phyloP scores from a whole-genome alignment of 345 rosid species.

The Gossypium sturtianum region DNA sequence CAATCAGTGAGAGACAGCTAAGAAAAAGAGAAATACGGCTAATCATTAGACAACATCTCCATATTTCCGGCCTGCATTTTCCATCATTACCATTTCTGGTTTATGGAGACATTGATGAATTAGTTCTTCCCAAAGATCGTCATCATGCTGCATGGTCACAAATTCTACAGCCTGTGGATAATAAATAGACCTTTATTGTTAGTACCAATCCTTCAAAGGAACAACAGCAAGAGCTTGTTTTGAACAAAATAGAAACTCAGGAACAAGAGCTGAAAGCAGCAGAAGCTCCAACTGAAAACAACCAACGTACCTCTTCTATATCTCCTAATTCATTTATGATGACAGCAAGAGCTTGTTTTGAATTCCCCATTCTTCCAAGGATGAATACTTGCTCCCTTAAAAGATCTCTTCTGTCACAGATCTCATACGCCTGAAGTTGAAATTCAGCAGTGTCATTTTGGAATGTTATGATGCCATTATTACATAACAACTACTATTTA shows the following conservation, averaged over 20 bases:
- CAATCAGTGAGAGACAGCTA: constrained; percentile 16
- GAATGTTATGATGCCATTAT: constrained; percentile 7
- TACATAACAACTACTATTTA: constrained; percentile 13
- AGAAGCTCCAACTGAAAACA: constrained; percentile 6
- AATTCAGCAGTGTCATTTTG: constrained; percentile 23
- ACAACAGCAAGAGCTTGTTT: too few species aligned
- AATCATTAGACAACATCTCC: not conserved
- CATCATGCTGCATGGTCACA: constrained; percentile 93
- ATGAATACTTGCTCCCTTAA: constrained; percentile 92
- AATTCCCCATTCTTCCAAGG: constrained; percentile 97
- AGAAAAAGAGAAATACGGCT: not conserved
- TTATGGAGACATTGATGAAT: constrained; percentile 88
- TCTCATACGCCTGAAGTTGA: constrained; percentile 73
- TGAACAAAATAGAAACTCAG: constrained; percentile 1
- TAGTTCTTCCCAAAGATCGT: constrained; percentile 98
- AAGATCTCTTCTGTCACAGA: constrained; percentile 73
- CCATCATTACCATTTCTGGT: constrained; percentile 80
- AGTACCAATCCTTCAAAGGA: not conserved
- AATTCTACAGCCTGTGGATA: constrained; percentile 93
- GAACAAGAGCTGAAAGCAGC: constrained; percentile 9
- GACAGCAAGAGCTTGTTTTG: constrained; percentile 83
- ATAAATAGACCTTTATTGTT: constrained; percentile 12
- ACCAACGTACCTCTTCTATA: constrained; percentile 74
- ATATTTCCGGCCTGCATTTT: not conserved
- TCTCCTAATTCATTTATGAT: constrained; percentile 89